A percentile compares a stretch with the other conserved stretches of the same genome.
These are phyloP conservation scores for Pyrenula massariospora DNA, from an alignment of 495 filamentous ascomycete genomes.

Conservation along the genomic window DNA sequence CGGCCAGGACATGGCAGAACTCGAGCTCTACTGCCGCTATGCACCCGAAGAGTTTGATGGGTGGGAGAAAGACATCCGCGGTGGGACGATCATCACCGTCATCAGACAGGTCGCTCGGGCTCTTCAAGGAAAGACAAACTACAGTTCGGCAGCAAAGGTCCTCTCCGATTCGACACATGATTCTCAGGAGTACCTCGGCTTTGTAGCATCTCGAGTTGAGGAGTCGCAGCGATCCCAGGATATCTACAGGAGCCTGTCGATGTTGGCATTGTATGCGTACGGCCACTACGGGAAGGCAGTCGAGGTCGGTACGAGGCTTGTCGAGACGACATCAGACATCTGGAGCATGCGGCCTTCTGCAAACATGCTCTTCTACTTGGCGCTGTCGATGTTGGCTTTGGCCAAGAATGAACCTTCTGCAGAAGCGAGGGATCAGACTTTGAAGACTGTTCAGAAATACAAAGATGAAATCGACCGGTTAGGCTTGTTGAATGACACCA, in stretches of 20 bases:
- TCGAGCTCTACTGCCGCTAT: conserved; percentile 64
- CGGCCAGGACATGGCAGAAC: conserved; percentile 62
- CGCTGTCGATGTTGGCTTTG: conserved; percentile 52
- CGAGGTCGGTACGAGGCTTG: conserved; percentile 50
- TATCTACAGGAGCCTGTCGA: conserved; percentile 61
- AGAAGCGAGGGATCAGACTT: conserved; percentile 37
- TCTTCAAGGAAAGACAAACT: conserved; percentile 73
- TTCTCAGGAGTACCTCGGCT: conserved; percentile 49
- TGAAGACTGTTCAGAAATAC: conserved; percentile 42
- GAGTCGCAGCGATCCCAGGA: conserved; percentile 48
- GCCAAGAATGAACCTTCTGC: conserved; percentile 41
- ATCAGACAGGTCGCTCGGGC: conserved; percentile 66
- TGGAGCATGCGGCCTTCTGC: conserved; percentile 65
- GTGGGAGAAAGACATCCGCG: conserved; percentile 68
- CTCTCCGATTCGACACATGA: conserved; percentile 65
- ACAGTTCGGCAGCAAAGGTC: conserved; percentile 38
- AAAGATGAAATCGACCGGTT: conserved; percentile 58
- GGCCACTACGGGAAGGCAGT: conserved; percentile 62
- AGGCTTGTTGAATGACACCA: conserved; percentile 56
- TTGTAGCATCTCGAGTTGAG: conserved; percentile 32
- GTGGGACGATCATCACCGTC: conserved; percentile 60
- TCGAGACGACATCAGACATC: conserved; percentile 44
- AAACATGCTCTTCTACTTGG: conserved; percentile 54
- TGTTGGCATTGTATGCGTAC: conserved; percentile 63
- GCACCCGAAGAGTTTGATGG: conserved; percentile 63